phyloP scores from a whole-genome alignment of 2,329 filamentous ascomycete genomes.

The Teratosphaeria epicoccoides region DNA sequence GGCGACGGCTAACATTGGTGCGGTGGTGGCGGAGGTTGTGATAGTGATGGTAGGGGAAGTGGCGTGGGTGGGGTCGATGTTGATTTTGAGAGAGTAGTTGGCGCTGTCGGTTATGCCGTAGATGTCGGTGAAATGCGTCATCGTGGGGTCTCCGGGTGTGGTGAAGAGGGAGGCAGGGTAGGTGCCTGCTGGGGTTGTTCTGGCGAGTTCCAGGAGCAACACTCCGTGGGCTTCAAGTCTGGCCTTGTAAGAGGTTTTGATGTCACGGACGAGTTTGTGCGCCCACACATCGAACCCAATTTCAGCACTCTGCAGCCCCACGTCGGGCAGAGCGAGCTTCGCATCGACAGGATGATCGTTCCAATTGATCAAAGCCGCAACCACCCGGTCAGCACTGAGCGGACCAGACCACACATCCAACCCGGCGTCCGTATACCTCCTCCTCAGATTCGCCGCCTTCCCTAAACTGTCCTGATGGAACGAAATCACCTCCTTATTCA shows the following conservation, averaged over 20 bases:
- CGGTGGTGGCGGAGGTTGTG: neutral
- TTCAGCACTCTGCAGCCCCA: neutral
- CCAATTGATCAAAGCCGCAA: slow-evolving; percentile 27
- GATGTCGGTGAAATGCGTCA: slow-evolving; percentile 10
- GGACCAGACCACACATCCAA: slow-evolving; percentile 44
- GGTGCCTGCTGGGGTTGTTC: slow-evolving; percentile 14
- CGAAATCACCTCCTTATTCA: slow-evolving; percentile 30
- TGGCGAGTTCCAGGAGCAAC: slow-evolving; percentile 26
- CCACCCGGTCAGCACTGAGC: slow-evolving; percentile 34
- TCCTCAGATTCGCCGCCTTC: slow-evolving; percentile 9
- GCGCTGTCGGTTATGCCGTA: slow-evolving; percentile 24
- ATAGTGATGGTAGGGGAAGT: neutral
- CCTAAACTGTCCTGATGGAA: slow-evolving; percentile 32
- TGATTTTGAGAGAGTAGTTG: slow-evolving; percentile 16
- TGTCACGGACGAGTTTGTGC: neutral
- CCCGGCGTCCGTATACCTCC: slow-evolving; percentile 38
- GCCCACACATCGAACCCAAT: neutral
- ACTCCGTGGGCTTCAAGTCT: neutral
- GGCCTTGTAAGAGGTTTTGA: neutral
- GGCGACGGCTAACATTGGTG: too few species aligned
- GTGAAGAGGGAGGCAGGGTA: slow-evolving; percentile 13
- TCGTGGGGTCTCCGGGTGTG: too few species aligned
- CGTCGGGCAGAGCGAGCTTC: neutral
- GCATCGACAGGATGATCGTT: neutral
- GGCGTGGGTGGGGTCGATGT: slow-evolving; percentile 4